phyloP scores from a whole-genome alignment of 2,329 filamentous ascomycete species.

The Colletotrichum karsti region DNA sequence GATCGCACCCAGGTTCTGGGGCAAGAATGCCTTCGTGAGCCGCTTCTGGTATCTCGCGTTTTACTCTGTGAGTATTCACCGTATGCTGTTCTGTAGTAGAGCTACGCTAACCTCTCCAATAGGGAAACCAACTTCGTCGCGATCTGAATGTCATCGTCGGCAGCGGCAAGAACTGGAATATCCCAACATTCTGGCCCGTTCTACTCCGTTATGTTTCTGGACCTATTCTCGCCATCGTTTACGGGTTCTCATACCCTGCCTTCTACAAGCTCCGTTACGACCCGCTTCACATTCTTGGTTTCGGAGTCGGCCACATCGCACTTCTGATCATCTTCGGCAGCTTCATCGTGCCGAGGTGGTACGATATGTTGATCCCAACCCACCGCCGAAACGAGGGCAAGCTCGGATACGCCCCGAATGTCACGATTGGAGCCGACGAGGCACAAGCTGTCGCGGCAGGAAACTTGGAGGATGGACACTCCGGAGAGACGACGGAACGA shows the following conservation, averaged over 20 bases:
- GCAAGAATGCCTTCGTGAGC: constrained; percentile 42
- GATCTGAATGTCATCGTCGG: constrained; percentile 65
- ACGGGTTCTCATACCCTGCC: constrained; percentile 59
- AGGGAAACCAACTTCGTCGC: constrained; percentile 64
- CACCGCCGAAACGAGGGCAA: constrained; percentile 55
- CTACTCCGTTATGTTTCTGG: constrained; percentile 59
- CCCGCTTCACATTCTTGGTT: constrained; percentile 59
- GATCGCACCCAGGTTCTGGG: constrained; percentile 51
- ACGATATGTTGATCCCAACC: constrained; percentile 59
- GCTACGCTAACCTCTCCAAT: not conserved
- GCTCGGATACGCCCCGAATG: constrained; percentile 32
- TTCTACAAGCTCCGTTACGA: constrained; percentile 58
- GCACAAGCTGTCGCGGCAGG: constrained; percentile 22
- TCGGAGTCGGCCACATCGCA: constrained; percentile 54
- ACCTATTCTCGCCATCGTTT: constrained; percentile 59
- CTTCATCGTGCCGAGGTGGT: constrained; percentile 62
- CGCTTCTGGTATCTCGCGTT: constrained; percentile 63
- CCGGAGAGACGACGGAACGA: not conserved
- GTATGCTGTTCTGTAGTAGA: no score
- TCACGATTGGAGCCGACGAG: constrained; percentile 25
- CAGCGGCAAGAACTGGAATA: constrained; percentile 63
- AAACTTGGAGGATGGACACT: constrained; percentile 5
- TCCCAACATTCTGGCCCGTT: constrained; percentile 59
- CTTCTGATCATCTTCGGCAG: constrained; percentile 56
- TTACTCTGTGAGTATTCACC: constrained; percentile 59